Evolutionary conservation across 768 basidiomycete species (phyloP).

Genomic region (Suillus ampliporus): DNA sequence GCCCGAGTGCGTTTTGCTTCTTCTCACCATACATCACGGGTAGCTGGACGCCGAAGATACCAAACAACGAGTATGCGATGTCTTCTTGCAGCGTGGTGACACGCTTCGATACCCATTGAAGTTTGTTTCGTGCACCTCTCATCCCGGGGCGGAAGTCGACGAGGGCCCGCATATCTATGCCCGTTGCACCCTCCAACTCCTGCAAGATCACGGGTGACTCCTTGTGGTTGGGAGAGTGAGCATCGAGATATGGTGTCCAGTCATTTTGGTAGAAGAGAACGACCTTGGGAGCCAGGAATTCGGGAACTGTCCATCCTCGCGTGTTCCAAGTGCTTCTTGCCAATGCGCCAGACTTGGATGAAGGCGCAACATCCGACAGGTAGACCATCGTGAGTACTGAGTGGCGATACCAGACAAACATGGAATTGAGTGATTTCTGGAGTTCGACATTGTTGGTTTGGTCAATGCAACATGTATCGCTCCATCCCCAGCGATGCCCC

Average conservation of each 20-base stretch:
- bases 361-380: not conserved
- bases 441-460: not conserved
- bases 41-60: not conserved
- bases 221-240: not conserved
- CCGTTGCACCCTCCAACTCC: not conserved
- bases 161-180: not conserved
- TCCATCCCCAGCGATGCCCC: not conserved
- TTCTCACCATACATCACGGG: not conserved
- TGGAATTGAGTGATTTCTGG: not conserved
- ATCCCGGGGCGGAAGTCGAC: not conserved
- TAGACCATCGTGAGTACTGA: not conserved
- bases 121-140: not conserved
- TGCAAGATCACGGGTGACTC: not conserved
- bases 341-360: not conserved
- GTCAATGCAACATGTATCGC: constrained; percentile 1
- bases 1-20: not conserved
- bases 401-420: not conserved
- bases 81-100: not conserved
- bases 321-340: not conserved
- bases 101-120: constrained; percentile 1
- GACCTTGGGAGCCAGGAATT: not conserved
- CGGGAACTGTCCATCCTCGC: not conserved
- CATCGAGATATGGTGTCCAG: not conserved
- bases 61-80: not conserved
- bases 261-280: not conserved